Evolutionary conservation across 768 basidiomycete species (phyloP).

Genomic region (Suillus bovinus): DNA sequence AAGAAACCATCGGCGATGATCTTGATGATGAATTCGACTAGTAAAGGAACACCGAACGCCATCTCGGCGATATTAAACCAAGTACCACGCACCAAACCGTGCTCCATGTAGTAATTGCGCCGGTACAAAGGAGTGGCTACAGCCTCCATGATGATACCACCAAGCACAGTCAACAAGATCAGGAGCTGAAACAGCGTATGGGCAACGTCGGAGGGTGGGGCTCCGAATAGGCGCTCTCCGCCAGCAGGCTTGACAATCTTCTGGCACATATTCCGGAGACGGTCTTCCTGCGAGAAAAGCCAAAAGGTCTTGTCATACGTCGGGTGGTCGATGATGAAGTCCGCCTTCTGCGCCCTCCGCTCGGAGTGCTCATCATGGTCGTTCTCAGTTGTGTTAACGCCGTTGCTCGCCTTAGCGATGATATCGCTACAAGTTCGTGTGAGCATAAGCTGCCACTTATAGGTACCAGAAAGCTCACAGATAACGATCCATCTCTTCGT

Average conservation of each 20-base stretch:
- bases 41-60: slow-evolving; percentile 65
- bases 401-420: slow-evolving; percentile 62
- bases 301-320: slow-evolving; percentile 89
- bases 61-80: slow-evolving; percentile 91
- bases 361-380: slow-evolving; percentile 66
- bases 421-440: slow-evolving; percentile 51
- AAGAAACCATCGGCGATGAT: slow-evolving; percentile 89
- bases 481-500: slow-evolving; percentile 69
- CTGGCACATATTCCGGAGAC: slow-evolving; percentile 75
- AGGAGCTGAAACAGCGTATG: slow-evolving; percentile 74
- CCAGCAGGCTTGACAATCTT: slow-evolving; percentile 78
- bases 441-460: slow-evolving; percentile 6
- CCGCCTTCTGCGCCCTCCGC: slow-evolving; percentile 72
- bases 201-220: slow-evolving; percentile 58
- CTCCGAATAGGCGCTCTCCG: slow-evolving; percentile 88
- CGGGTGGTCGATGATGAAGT: slow-evolving; percentile 88
- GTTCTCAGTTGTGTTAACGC: slow-evolving; percentile 48
- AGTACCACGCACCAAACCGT: slow-evolving; percentile 63
- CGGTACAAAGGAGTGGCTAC: slow-evolving; percentile 87
- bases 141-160: slow-evolving; percentile 78
- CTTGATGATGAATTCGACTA: slow-evolving; percentile 88
- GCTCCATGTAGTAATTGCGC: slow-evolving; percentile 57
- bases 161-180: slow-evolving; percentile 75
- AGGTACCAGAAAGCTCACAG: slow-evolving; percentile 49
- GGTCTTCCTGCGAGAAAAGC: slow-evolving; percentile 81